Evolutionary conservation across 176 grass and related monocot genomes (phyloP).

Genomic region (Neostapfia colusana): DNA sequence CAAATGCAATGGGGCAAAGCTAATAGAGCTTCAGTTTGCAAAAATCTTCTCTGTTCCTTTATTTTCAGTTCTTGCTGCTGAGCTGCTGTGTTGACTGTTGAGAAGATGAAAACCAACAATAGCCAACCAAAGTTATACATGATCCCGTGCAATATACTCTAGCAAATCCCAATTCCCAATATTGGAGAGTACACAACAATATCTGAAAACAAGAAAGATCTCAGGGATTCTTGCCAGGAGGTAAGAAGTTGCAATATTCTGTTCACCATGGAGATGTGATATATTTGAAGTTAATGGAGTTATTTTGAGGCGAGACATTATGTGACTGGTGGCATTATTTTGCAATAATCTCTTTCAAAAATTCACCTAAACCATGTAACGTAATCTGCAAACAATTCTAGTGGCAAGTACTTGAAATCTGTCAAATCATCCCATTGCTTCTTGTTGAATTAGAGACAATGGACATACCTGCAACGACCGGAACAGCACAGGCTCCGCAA

Average conservation of each 20-base stretch:
- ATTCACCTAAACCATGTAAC: background rate
- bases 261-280: background rate
- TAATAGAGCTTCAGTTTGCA: too few relatives aligned
- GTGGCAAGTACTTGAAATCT: background rate
- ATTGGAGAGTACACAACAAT: background rate
- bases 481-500: slow-evolving; percentile 84
- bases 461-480: slow-evolving; percentile 74
- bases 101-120: too few relatives aligned
- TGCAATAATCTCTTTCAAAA: background rate
- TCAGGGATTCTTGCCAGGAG: background rate
- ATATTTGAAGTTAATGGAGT: background rate
- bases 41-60: too few relatives aligned
- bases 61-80: too few relatives aligned
- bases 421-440: background rate
- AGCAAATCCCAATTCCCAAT: background rate
- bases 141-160: background rate
- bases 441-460: slow-evolving; percentile 20
- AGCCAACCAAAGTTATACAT: background rate
- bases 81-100: too few relatives aligned
- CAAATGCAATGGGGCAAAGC: too few relatives aligned
- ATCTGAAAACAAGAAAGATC: background rate
- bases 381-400: background rate
- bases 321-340: background rate
- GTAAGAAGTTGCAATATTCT: background rate
- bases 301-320: background rate